phyloP scores from a whole-genome alignment of 345 rosid genomes.

The Gossypium raimondii region DNA sequence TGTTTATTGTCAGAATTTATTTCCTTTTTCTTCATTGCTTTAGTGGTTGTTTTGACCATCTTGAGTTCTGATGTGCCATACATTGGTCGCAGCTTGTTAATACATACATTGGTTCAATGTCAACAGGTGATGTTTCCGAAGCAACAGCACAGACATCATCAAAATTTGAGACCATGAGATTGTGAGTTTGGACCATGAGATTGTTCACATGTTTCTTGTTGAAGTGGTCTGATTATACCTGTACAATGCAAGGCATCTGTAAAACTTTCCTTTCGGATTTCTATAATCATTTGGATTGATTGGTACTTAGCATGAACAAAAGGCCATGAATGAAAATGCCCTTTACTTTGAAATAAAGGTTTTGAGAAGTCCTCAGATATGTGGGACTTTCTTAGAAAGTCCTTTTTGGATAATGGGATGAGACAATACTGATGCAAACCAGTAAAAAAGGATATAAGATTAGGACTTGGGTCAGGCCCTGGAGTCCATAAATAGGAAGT shows the following conservation, averaged over 20 bases:
- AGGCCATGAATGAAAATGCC: neutral
- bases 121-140: slow-evolving; percentile 9
- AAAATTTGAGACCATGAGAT: slow-evolving; percentile 2
- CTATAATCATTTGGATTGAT: neutral
- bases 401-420: neutral
- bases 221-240: neutral
- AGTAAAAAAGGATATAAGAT: neutral
- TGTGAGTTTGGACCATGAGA: slow-evolving; percentile 1
- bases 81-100: neutral
- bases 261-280: neutral
- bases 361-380: neutral
- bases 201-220: neutral
- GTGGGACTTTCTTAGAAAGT: neutral
- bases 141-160: slow-evolving; percentile 5
- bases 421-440: neutral
- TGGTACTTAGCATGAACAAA: neutral
- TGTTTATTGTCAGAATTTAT: neutral
- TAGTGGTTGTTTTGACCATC: neutral
- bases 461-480: neutral
- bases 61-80: neutral
- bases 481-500: neutral
- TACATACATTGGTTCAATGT: neutral
- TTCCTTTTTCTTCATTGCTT: neutral
- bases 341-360: neutral
- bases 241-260: neutral